Evolutionary conservation across 345 rosid genomes (phyloP).

Genomic region (Noccaea bulbosa): DNA sequence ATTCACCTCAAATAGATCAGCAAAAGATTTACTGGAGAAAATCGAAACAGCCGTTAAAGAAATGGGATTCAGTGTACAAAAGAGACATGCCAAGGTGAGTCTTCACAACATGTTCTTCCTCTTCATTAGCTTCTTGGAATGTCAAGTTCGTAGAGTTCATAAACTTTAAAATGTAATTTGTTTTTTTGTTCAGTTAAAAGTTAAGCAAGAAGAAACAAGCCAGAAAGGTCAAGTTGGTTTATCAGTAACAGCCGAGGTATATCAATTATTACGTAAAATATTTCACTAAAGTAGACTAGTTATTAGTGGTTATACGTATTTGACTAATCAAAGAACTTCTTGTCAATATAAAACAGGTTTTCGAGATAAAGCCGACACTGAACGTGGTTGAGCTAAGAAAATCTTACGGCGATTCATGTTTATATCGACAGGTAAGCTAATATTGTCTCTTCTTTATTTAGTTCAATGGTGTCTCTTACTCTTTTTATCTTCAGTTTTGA

Average conservation of each 20-base stretch:
- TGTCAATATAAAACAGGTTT: conserved; percentile 52
- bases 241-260: conserved; percentile 85
- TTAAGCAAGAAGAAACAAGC: conserved; percentile 61
- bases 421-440: conserved; percentile 74
- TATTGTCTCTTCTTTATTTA: background rate
- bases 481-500: background rate
- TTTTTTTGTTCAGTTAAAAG: conserved; percentile 58
- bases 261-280: background rate
- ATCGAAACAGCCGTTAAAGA: conserved; percentile 65
- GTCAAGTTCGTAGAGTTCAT: background rate
- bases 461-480: background rate
- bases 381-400: conserved; percentile 86
- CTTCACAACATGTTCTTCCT: conserved; percentile 21
- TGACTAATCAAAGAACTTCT: conserved; percentile 4
- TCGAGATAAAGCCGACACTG: conserved; percentile 80
- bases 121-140: background rate
- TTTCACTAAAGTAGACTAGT: background rate
- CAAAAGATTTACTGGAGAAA: conserved; percentile 73
- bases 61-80: conserved; percentile 89
- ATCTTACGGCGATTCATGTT: conserved; percentile 73
- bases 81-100: conserved; percentile 77
- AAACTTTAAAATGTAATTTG: background rate
- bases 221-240: conserved; percentile 56
- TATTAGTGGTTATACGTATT: conserved; percentile 1
- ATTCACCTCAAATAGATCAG: conserved; percentile 78